These are phyloP conservation scores for Cardamine occulta DNA, from an alignment of 345 rosid genomes.

Conservation along the genomic window DNA sequence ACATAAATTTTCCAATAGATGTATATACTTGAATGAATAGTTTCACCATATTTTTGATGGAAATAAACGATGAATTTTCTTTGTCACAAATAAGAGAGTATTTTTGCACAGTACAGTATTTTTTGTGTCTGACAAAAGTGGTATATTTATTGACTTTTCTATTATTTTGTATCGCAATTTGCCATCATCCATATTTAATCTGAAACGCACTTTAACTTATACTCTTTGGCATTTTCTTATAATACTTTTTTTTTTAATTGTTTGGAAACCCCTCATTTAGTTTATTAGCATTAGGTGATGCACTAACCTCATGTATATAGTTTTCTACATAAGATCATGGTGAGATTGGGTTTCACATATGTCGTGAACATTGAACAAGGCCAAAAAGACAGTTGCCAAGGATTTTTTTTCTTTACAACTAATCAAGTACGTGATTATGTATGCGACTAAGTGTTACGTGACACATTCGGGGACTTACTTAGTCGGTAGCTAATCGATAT, in stretches of 20 bases:
- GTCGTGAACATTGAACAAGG: neutral
- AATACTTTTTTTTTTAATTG: neutral
- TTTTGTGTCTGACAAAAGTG: neutral
- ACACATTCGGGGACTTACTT: neutral
- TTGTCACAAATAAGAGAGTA: neutral
- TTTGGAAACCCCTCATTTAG: neutral
- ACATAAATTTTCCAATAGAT: neutral
- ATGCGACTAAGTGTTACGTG: slow-evolving; percentile 16
- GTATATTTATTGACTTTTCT: neutral
- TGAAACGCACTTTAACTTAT: neutral
- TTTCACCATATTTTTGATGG: neutral
- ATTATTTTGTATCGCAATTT: neutral
- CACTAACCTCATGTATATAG: neutral
- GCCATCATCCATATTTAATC: slow-evolving; percentile 4
- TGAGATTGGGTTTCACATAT: slow-evolving; percentile 13
- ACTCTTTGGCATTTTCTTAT: neutral
- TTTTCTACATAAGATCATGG: slow-evolving; percentile 1
- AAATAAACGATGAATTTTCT: neutral
- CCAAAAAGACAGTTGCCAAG: slow-evolving; percentile 18
- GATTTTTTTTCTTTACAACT: slow-evolving; percentile 18
- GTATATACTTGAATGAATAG: neutral
- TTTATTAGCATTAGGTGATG: slow-evolving; percentile 7
- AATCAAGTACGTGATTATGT: slow-evolving; percentile 31
- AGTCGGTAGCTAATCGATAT: slow-evolving; percentile 34
- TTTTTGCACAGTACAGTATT: neutral